Evolutionary conservation across 345 rosid species (phyloP), one percentile per base, ranked within the genome.

Genomic region (Microthlaspi erraticum): DNA sequence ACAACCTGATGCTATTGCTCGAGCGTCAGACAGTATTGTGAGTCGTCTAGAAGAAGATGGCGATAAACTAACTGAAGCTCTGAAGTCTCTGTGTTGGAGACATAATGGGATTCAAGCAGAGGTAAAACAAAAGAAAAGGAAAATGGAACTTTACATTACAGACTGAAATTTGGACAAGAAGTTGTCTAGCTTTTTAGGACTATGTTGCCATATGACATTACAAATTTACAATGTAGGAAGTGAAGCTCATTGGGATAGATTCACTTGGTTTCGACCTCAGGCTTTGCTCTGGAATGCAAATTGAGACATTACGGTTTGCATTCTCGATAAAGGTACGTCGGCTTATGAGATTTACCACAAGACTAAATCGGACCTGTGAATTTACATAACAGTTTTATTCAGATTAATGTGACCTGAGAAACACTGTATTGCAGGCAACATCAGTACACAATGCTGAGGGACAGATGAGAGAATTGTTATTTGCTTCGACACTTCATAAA

Each of bases 31-130:
- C 55, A 79, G 80, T 65, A 91, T 91, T 13, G 52, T 89, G 57
- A 82, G 87, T 60, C 81, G 69, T n/a, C 60, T 91, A 51, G 89
- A 91, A 72, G 90, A 87, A 52, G 84, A 79, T 38, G 86, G 88
- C 26, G 90, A 86, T 39, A 86, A 78, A 51, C 79, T 84, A 29
- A 70, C 72, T 6, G 83, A 86, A 68, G 93, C 93, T 26, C 85
- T 94, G 69, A 86, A 82, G 59, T 85, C 96, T 48, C 74, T 94
- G 29, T 91, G 99, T 77, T 91, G 88, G 85, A 86, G 86, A 83
- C 82, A 84, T 59, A 89, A 89, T 76, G 87, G 85, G 55, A 81
- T 91, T 57, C 91, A 81, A 80, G 96, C 84, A 18, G 97, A 94
- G 97, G 99, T 94, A 87, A 80, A 23, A 26, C 29, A 5, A 36